These are phyloP conservation scores for Pichia sp. DNA, from an alignment of 1,139 yeast genomes.

Conservation along the genomic window DNA sequence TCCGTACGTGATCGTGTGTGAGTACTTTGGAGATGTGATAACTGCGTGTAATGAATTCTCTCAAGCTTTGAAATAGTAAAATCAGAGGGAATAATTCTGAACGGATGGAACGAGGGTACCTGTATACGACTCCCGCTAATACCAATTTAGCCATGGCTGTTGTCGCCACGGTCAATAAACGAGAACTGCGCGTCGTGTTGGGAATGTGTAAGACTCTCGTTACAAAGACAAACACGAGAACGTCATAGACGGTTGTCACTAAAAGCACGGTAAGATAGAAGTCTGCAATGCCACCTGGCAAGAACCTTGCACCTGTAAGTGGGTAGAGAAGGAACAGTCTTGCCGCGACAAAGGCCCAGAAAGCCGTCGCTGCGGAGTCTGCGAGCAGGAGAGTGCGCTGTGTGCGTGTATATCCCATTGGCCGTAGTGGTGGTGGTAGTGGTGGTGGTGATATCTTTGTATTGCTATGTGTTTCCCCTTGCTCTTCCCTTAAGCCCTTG, in stretches of 20 bases:
- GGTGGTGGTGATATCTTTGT: too few species aligned
- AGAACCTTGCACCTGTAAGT: constrained; percentile 7
- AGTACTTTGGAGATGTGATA: constrained; percentile 10
- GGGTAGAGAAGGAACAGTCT: constrained; percentile 9
- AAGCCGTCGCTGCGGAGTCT: constrained; percentile 1
- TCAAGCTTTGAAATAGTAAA: constrained; percentile 4
- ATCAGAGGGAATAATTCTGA: constrained; percentile 5
- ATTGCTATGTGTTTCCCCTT: too few species aligned
- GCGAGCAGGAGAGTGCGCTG: constrained; percentile 7
- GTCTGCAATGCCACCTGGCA: constrained; percentile 14
- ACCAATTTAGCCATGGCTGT: constrained; percentile 1
- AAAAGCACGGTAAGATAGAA: constrained; percentile 9
- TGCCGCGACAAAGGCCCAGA: constrained; percentile 8
- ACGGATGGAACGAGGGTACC: constrained; percentile 6
- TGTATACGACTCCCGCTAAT: constrained; percentile 2
- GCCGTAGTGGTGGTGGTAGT: too few species aligned
- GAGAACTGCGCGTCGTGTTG: constrained; percentile 1
- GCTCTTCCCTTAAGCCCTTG: too few species aligned
- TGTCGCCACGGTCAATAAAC: not conserved
- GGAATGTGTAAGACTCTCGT: constrained; percentile 4
- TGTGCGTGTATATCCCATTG: constrained; percentile 2
- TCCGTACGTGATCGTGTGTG: not conserved
- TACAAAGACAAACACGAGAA: not conserved
- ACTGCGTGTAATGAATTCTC: constrained; percentile 9
- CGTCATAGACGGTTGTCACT: constrained; percentile 1